Evolutionary conservation across 2,329 filamentous ascomycete species (phyloP), one percentile per base, ranked within the genome.

Genomic region (Penicillium sp.): DNA sequence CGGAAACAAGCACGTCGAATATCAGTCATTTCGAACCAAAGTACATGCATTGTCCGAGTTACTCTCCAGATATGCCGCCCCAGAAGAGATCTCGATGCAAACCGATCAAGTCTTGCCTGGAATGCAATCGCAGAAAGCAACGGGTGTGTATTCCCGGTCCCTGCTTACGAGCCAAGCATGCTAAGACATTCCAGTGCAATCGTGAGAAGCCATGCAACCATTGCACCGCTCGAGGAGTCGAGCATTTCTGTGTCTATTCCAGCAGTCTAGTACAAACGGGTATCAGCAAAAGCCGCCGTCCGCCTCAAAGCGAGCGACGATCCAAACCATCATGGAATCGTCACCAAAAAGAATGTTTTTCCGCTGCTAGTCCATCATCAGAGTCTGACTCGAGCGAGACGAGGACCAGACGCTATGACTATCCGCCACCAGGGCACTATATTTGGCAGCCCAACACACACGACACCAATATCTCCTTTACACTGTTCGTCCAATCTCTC

Each of bases 121-220:
- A n/a, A n/a, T n/a, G n/a, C n/a, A n/a, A n/a, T n/a, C n/a, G n/a
- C n/a, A n/a, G n/a, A n/a, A n/a, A n/a, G n/a, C n/a, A n/a, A n/a
- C n/a, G n/a, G n/a, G n/a, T n/a, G n/a, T n/a, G n/a, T n/a, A n/a
- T n/a, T n/a, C n/a, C n/a, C n/a, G n/a, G n/a, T n/a, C n/a, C n/a
- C n/a, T n/a, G n/a, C n/a, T n/a, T n/a, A n/a, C n/a, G n/a, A n/a
- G n/a, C n/a, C n/a, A n/a, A n/a, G n/a, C n/a, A n/a, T n/a, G n/a
- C n/a, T n/a, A n/a, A n/a, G n/a, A n/a, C n/a, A n/a, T 27, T 5
- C 32, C 17, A 51, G 48, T 51, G 48, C n/a, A 51, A 51, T 33
- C 48, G 48, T 7, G 31, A 48, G 28, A 45, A 35, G 10, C 48
- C 48, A 30, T 51, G 48, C 21, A 51, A 51, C 36, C 45, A 51